Base-by-base conservation (phyloP, 345 rosid genomes). In the Eutrema heterophyllum region DNA sequence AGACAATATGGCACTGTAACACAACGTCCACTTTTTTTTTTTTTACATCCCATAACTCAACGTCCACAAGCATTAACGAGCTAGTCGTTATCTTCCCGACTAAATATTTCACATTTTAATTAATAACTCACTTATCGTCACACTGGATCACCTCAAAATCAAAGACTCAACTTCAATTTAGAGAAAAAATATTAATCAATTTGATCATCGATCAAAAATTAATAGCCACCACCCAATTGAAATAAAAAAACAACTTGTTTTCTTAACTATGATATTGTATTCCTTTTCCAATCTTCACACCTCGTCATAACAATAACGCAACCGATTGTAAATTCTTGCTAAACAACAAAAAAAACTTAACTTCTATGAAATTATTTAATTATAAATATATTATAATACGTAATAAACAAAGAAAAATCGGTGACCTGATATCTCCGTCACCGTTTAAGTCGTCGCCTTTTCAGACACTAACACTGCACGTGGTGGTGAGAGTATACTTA, bases 381-480 rank as follows among this genome's bases (percentile, higher is more conserved):
- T 26, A 5, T 11, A 2, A 41, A 27, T 27, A 27, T 2, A 27
- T 27, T 29, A 43, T 4, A 38, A 7, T 30, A 61, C 68, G 18
- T 49, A 33, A 16, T 49, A 29, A 29, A 29, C 2, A 41, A 72
- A 12, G 26, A 60, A 56, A 73, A 66, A 51, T 33, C 58, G 9
- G 27, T 53, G 40, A 65, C 63, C 54, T 16, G 70, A 45, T 14
- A 26, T 35, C 36, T 27, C 63, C 2, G 12, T 46, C 68, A 51
- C 52, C 71, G 53, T 21, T 56, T 52, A 8, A 57, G 9, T 53
- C 24, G 4, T 67, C 52, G 6, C 14, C 10, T 24, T 12, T 52
- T 88, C 84, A 91, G 40, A 87, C 80, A 72, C 68, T 83, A 10
- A 95, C 97, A 38, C 84, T 80, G 81, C 99, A 95, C 4, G 78